Conservation (phyloP, 805 yeast genomes). For the Metschnikowia sp. region DNA sequence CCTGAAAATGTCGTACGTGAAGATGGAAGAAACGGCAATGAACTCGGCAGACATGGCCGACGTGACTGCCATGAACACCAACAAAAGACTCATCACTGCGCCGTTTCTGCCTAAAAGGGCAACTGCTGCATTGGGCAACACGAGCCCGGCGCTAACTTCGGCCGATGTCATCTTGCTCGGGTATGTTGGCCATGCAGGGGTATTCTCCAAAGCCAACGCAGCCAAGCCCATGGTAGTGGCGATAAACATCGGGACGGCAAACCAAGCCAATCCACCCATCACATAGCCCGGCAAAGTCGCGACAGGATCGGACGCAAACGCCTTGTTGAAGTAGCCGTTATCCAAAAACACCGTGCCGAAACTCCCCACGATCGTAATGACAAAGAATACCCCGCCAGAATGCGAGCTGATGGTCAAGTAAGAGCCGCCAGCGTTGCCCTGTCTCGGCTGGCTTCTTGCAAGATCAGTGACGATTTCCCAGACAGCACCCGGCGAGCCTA, state of each 20-base stretch:
- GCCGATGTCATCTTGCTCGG: slow-evolving; percentile 62
- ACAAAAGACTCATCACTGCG: slow-evolving; percentile 73
- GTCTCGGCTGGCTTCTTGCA: slow-evolving; percentile 60
- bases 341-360: slow-evolving; percentile 86
- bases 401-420: slow-evolving; percentile 83
- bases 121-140: slow-evolving; percentile 73
- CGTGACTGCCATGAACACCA: slow-evolving; percentile 89
- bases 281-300: slow-evolving; percentile 86
- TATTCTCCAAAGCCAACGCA: slow-evolving; percentile 65
- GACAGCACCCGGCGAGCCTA: slow-evolving; percentile 82
- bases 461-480: slow-evolving; percentile 68
- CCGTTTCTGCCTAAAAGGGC: slow-evolving; percentile 86
- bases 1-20: slow-evolving; percentile 83
- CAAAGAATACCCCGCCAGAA: slow-evolving; percentile 85
- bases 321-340: slow-evolving; percentile 86
- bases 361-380: slow-evolving; percentile 81
- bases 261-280: slow-evolving; percentile 87
- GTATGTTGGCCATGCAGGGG: slow-evolving; percentile 75
- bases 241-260: slow-evolving; percentile 79
- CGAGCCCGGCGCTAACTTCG: slow-evolving; percentile 77
- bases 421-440: slow-evolving; percentile 81
- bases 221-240: slow-evolving; percentile 89
- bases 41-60: slow-evolving; percentile 91
- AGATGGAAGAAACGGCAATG: slow-evolving; percentile 80
- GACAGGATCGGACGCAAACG: slow-evolving; percentile 79